These are phyloP conservation scores for Hypoxylon rubiginosum DNA, from an alignment of 2,329 filamentous ascomycete species.

Conservation along the genomic window DNA sequence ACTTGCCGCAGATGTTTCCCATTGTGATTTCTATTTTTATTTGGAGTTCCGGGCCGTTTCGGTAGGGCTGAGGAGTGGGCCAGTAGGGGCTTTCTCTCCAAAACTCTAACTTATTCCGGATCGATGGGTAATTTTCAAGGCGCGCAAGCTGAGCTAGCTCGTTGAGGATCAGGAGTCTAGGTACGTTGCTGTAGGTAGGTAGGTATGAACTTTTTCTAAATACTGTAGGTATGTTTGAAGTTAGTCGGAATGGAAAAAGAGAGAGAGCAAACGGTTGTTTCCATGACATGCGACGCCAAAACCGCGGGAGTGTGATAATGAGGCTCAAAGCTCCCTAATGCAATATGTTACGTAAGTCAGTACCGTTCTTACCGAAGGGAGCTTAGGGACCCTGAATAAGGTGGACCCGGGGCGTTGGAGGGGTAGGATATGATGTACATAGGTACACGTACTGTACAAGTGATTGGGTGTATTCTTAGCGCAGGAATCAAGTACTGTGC, in stretches of 20 bases:
- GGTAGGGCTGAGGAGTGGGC: background rate
- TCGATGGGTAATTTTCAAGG: background rate
- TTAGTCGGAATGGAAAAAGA: background rate
- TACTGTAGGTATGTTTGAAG: background rate
- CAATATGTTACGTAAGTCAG: slow-evolving; percentile 27
- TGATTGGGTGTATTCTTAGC: background rate
- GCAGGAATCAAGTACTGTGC: background rate
- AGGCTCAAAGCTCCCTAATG: slow-evolving; percentile 38
- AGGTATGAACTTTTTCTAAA: too few relatives aligned
- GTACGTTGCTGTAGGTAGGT: background rate
- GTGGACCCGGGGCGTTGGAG: slow-evolving; percentile 16
- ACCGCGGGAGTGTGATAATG: slow-evolving; percentile 20
- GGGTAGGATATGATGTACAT: slow-evolving; percentile 14
- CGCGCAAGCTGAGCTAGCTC: background rate
- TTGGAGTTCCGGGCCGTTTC: background rate
- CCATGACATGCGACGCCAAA: slow-evolving; percentile 13
- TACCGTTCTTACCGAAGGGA: slow-evolving; percentile 25
- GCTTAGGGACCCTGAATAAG: slow-evolving; percentile 27
- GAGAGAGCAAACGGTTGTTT: background rate
- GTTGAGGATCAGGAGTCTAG: background rate
- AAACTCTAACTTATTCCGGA: background rate
- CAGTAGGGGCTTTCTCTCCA: background rate
- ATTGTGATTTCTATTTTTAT: slow-evolving; percentile 71
- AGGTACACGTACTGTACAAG: slow-evolving; percentile 15
- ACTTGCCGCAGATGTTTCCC: slow-evolving; percentile 90